Evolutionary conservation across 2,329 filamentous ascomycete species (phyloP).

Genomic region (Aspergillus pseudoviridinutans): DNA sequence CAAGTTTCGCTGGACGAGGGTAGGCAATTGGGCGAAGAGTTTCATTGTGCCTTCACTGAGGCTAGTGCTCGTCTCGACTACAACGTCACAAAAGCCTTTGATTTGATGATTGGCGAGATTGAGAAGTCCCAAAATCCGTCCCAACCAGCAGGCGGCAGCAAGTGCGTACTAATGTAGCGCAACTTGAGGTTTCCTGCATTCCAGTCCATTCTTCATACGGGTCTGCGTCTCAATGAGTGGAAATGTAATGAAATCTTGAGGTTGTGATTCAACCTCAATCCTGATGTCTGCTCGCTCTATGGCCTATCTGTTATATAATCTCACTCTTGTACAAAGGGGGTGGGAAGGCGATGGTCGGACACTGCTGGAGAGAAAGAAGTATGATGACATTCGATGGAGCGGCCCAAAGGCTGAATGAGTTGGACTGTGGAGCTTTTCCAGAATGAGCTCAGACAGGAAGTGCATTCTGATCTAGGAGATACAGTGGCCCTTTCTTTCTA

Average conservation of each 20-base stretch:
- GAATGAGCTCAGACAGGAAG: too few species aligned
- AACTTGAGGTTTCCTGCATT: not conserved
- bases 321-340: not conserved
- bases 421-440: too few species aligned
- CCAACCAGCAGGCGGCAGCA: conserved; percentile 73
- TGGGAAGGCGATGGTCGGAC: too few species aligned
- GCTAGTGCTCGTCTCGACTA: conserved; percentile 91
- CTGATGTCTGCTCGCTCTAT: not conserved
- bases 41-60: conserved; percentile 91
- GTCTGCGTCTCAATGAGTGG: not conserved
- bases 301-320: not conserved
- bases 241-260: not conserved
- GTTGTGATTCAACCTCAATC: not conserved
- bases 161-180: conserved; percentile 79
- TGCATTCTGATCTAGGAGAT: too few species aligned
- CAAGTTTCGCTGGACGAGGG: conserved; percentile 86
- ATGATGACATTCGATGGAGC: too few species aligned
- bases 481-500: too few species aligned
- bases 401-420: too few species aligned
- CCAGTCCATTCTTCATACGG: not conserved
- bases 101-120: conserved; percentile 89
- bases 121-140: conserved; percentile 90
- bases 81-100: conserved; percentile 89
- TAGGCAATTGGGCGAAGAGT: conserved; percentile 76
- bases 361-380: too few species aligned